These are phyloP conservation scores for Cotoneaster glaucophyllus DNA, from an alignment of 306 rosid species.

Conservation along the genomic window DNA sequence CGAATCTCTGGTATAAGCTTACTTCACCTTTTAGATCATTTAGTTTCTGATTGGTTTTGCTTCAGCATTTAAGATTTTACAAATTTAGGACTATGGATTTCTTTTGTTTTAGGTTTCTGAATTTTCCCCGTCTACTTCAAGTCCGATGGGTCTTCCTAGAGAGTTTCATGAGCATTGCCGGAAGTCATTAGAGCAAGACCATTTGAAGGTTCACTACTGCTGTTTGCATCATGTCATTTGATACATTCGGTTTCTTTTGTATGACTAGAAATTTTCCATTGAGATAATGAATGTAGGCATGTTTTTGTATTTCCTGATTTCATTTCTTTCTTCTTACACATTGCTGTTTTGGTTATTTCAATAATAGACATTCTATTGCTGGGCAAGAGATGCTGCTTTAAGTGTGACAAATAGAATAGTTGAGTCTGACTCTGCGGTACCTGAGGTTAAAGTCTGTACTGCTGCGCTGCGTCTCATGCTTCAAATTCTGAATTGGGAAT, in stretches of 20 bases:
- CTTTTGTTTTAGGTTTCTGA: slow-evolving; percentile 63
- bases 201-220: slow-evolving; percentile 54
- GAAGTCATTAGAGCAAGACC: slow-evolving; percentile 66
- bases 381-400: slow-evolving; percentile 87
- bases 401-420: slow-evolving; percentile 70
- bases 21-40: not conserved
- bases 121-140: slow-evolving; percentile 94
- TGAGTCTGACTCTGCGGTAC: slow-evolving; percentile 57
- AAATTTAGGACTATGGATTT: slow-evolving; percentile 7
- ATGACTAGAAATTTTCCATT: slow-evolving; percentile 11
- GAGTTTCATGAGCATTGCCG: slow-evolving; percentile 96
- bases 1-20: slow-evolving; percentile 64
- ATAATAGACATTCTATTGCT: slow-evolving; percentile 63
- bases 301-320: slow-evolving; percentile 6
- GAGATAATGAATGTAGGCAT: not conserved
- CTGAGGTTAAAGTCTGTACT: slow-evolving; percentile 82
- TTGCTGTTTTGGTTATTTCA: not conserved
- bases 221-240: not conserved
- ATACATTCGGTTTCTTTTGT: not conserved
- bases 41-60: slow-evolving; percentile 16
- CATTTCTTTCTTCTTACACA: not conserved
- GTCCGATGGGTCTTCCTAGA: slow-evolving; percentile 92
- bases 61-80: slow-evolving; percentile 18
- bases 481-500: slow-evolving; percentile 97
- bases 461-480: slow-evolving; percentile 82